These are phyloP conservation scores for Cochlearia excelsa DNA, from an alignment of 345 rosid species.

Conservation along the genomic window DNA sequence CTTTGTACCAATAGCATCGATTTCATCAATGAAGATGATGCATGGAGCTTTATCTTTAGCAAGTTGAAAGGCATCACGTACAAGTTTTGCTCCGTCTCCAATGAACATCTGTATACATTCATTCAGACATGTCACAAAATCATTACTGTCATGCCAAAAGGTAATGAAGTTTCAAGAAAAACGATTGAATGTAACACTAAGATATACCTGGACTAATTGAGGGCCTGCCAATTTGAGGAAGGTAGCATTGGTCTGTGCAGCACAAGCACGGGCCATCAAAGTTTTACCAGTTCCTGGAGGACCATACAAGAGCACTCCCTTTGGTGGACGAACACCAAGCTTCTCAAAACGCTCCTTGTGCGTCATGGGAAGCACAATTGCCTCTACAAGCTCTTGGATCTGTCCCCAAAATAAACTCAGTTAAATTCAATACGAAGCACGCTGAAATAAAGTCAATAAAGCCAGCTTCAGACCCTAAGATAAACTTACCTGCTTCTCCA, in stretches of 20 bases:
- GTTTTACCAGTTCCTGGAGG: background rate
- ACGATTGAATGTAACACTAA: background rate
- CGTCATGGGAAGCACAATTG: conserved; percentile 87
- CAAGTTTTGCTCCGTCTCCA: background rate
- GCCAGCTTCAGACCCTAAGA: no score
- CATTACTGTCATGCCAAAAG: background rate
- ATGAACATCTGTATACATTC: background rate
- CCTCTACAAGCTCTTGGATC: conserved; percentile 93
- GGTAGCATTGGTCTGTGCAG: background rate
- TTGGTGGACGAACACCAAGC: conserved; percentile 17
- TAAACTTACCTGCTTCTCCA: conserved; percentile 71
- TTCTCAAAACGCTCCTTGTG: conserved; percentile 76
- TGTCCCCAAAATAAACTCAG: conserved; percentile 21
- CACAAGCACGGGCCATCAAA: background rate
- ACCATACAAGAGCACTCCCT: no score
- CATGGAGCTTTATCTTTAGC: background rate
- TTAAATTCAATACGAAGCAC: no score
- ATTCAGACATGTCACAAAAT: background rate
- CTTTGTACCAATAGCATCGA: background rate
- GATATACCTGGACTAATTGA: background rate
- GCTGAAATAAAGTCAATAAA: no score
- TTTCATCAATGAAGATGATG: background rate
- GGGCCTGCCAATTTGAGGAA: background rate
- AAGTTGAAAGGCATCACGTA: background rate
- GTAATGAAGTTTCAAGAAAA: background rate